Percentiles rank a stretch among this genome's conserved stretches.
Conservation (phyloP, 352 stramenopile species). For the Pythium oligandrum region DNA sequence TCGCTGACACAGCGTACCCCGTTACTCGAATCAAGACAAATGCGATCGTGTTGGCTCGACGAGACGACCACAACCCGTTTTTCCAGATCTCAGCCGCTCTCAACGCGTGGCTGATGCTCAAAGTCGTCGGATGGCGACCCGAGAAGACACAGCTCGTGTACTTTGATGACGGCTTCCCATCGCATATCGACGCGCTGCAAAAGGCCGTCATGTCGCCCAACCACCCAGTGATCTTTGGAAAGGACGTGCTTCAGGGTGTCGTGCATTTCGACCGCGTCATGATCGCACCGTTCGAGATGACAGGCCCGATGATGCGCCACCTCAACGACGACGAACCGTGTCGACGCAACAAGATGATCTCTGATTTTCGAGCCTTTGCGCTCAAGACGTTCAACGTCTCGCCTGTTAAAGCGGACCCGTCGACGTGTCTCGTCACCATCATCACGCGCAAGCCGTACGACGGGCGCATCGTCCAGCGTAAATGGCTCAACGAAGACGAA, state of each 20-base stretch:
- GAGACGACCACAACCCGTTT: constrained; percentile 33
- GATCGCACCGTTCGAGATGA: constrained; percentile 45
- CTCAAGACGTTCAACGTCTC: neutral
- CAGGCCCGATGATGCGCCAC: constrained; percentile 64
- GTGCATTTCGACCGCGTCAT: constrained; percentile 31
- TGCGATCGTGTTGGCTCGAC: constrained; percentile 21
- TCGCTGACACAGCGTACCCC: too few relatives aligned
- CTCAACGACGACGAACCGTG: constrained; percentile 62
- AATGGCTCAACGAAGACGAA: constrained; percentile 54
- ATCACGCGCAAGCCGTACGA: constrained; percentile 48
- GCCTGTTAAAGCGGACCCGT: neutral
- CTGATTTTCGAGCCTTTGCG: constrained; percentile 31
- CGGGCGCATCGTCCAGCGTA: constrained; percentile 44
- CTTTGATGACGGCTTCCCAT: constrained; percentile 23
- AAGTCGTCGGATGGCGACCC: constrained; percentile 7
- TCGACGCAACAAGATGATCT: constrained; percentile 39
- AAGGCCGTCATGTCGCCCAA: constrained; percentile 13
- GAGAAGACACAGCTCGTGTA: constrained; percentile 18
- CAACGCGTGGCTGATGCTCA: constrained; percentile 25
- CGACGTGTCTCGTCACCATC: constrained; percentile 29
- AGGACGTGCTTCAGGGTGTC: constrained; percentile 19
- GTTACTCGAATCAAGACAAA: constrained; percentile 8
- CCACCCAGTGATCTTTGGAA: constrained; percentile 7
- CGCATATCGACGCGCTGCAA: constrained; percentile 20
- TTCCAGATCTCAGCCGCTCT: constrained; percentile 25